These are phyloP conservation scores for Phaeophleospora eucalypticola DNA, from an alignment of 2,329 filamentous ascomycete species.

Conservation along the genomic window DNA sequence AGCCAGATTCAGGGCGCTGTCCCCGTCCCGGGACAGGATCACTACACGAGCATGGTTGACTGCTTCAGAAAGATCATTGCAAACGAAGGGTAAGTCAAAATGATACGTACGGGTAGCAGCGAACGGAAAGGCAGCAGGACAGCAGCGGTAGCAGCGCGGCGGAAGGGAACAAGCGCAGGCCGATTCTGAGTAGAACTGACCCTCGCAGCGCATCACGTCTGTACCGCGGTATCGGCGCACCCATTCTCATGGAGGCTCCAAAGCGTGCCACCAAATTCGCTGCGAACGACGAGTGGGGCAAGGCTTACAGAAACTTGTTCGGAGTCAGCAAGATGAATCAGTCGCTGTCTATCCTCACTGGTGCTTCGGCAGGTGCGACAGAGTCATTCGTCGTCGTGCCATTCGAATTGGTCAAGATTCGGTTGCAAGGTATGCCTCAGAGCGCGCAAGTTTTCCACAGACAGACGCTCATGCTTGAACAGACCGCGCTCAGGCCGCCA, in stretches of 20 bases:
- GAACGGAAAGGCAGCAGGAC: neutral
- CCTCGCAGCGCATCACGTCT: constrained; percentile 63
- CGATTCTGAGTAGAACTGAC: constrained; percentile 2
- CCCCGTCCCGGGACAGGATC: constrained; percentile 64
- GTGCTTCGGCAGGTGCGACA: constrained; percentile 89
- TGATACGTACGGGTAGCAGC: neutral
- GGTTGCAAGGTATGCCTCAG: constrained; percentile 60
- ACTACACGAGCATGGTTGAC: constrained; percentile 95
- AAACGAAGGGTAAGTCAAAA: constrained; percentile 73
- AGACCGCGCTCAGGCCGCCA: constrained; percentile 86
- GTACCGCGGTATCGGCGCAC: constrained; percentile 92
- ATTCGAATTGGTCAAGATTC: constrained; percentile 98
- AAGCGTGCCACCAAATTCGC: constrained; percentile 98
- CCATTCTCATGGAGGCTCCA: constrained; percentile 95
- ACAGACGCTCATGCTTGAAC: constrained; percentile 4
- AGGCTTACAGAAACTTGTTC: constrained; percentile 85
- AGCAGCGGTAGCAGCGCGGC: neutral
- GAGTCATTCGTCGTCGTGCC: constrained; percentile 96
- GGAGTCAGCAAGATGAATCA: constrained; percentile 85
- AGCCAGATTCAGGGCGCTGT: constrained; percentile 56
- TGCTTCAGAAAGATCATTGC: constrained; percentile 96
- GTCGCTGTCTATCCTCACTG: constrained; percentile 84
- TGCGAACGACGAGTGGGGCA: constrained; percentile 97
- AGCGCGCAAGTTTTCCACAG: neutral
- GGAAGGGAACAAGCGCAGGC: neutral